These are phyloP conservation scores for Penicillium sp. DNA, from an alignment of 2,329 filamentous ascomycete genomes.

Conservation along the genomic window DNA sequence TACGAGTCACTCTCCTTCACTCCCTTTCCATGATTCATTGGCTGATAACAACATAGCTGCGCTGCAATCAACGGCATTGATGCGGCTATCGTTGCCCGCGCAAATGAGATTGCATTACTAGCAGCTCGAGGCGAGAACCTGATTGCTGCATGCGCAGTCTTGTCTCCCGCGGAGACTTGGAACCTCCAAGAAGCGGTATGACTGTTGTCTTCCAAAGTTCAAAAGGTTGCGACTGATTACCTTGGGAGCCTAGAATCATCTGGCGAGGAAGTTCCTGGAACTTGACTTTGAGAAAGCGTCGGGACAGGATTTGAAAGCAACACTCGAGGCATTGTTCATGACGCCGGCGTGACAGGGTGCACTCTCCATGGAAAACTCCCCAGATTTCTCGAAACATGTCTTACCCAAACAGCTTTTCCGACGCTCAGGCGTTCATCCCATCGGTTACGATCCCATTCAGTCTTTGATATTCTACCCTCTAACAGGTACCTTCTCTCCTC, in stretches of 20 bases:
- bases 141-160: slow-evolving; percentile 67
- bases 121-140: slow-evolving; percentile 75
- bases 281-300: slow-evolving; percentile 13
- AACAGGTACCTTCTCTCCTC: slow-evolving; percentile 7
- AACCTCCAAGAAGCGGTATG: slow-evolving; percentile 68
- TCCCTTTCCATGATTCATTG: background rate
- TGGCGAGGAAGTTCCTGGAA: slow-evolving; percentile 23
- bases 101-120: slow-evolving; percentile 70
- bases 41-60: slow-evolving; percentile 55
- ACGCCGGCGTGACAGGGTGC: background rate
- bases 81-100: slow-evolving; percentile 68
- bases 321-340: slow-evolving; percentile 18
- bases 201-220: background rate
- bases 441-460: background rate
- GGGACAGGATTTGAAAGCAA: slow-evolving; percentile 5
- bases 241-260: slow-evolving; percentile 8
- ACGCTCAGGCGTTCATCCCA: background rate
- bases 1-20: slow-evolving; percentile 29
- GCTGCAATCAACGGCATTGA: slow-evolving; percentile 86
- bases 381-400: background rate
- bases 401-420: background rate
- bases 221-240: slow-evolving; percentile 2
- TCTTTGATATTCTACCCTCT: slow-evolving; percentile 5
- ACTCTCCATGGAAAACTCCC: background rate
- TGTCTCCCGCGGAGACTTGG: slow-evolving; percentile 65